Evolutionary conservation across 2,329 filamentous ascomycete species (phyloP), one percentile per base, ranked within the genome.

Genomic region (Corinectria fuckeliana): DNA sequence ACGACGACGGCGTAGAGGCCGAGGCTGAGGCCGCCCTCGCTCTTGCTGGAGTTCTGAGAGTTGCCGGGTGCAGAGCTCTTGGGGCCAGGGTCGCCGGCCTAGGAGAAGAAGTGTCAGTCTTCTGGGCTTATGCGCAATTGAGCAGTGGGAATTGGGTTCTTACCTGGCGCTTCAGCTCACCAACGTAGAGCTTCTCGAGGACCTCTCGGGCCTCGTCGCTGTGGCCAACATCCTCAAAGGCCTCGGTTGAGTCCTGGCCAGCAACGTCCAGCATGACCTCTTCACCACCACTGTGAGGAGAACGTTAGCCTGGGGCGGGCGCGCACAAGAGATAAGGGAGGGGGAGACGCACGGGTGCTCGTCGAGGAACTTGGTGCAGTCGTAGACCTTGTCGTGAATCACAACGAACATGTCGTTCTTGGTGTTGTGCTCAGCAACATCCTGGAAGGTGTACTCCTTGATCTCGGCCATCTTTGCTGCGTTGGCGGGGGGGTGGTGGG

Each of bases 171-270:
- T 96, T 96, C 77, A 97, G 79, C 34, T 75, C 83, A 66, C 92
- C 93, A 68, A 95, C 85, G 51, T 88, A 79, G 66, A 96, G 82
- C 73, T 87, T 86, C 28, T 90, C 88, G 58, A 99, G 88, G 69
- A 96, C 94, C 83, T 98, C 94, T 69, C 95, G 90, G 69, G 95
- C 95, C 85, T 99, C 95, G 79, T 99, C 95, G 73, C 91, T 96
- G 90, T 99, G 95, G 75, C 95, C 95, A 74, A 99, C 95, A 80
- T 99, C 95, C 83, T 99, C 95, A 77, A 99, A 99, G 63, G 95
- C 94, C 82, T 98, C 95, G 71, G 94, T 97, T 73, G 91, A 91
- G 79, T 99, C 95, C 82, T 97, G 93, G 70, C 95, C 95, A 74
- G 85, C 95, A 66, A 98, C 93, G 71, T 99, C 95, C 70, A 99